A percentile compares a stretch with the other conserved stretches of the same genome.
phyloP scores from a whole-genome alignment of 495 filamentous ascomycete genomes.

The Xylaria telfairii region DNA sequence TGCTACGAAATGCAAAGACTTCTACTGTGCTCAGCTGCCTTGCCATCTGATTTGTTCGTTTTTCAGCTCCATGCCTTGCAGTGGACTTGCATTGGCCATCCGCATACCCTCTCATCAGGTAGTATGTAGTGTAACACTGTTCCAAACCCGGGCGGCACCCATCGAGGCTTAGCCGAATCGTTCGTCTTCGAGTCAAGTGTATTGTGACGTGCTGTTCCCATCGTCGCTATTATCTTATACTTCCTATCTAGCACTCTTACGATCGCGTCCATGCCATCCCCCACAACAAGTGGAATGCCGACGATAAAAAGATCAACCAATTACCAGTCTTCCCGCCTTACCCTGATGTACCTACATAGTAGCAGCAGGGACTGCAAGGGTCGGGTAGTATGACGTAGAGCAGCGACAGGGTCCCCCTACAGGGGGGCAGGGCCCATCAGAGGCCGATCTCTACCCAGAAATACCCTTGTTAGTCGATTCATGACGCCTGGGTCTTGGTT shows the following conservation, averaged over 20 bases:
- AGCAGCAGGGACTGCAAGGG: background rate
- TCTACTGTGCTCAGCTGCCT: no score
- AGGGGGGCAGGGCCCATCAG: background rate
- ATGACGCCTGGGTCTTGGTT: background rate
- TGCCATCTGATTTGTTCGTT: background rate
- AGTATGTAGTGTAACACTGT: background rate
- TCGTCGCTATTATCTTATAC: background rate
- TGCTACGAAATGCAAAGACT: background rate
- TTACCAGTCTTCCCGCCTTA: background rate
- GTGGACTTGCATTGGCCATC: background rate
- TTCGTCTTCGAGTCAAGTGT: background rate
- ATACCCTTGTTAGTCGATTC: background rate
- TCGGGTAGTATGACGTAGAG: slow-evolving; percentile 17
- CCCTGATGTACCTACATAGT: background rate
- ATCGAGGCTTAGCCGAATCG: background rate
- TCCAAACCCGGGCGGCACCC: background rate
- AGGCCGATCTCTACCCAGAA: background rate
- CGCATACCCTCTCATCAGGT: background rate
- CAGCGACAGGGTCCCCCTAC: background rate
- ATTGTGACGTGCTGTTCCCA: background rate
- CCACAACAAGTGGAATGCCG: background rate
- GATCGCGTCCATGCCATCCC: background rate
- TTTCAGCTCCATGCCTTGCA: background rate
- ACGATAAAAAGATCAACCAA: background rate
- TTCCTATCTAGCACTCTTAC: background rate